Evolutionary conservation across 106 monocot genomes (phyloP), one percentile per base, ranked within the genome.

Genomic region (Xerophyta viscosa): DNA sequence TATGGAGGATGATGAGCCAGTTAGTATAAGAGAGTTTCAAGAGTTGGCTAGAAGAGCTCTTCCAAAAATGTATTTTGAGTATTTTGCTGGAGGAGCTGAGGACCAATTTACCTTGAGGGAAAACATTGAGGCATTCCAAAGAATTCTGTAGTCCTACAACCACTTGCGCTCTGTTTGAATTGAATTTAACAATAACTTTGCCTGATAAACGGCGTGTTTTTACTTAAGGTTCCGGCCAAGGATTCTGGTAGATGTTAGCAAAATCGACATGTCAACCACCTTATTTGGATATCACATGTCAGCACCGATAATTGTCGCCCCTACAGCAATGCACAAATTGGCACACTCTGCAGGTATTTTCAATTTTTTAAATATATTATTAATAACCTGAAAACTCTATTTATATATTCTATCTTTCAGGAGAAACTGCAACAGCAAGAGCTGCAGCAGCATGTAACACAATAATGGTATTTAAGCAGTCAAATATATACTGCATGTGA

Each of bases 51-150:
- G 57, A 54, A 37, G 64, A 54, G 45, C 43, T 28, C 71, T 91
- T 29, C 91, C 81, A n/a, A 91, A 91, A 56, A 86, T 78, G 85
- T 41, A 63, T 52, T 91, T 74, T 61, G 91, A 91, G 55, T 91
- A 27, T 67, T 70, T 69, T 46, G 66, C 59, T 26, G 81, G 85
- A 36, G 91, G 91, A 63, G 91, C 91, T 25, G 91, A 85, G 26
- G 91, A 85, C 66, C 59, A 82, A 48, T 68, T 72, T 43, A 78
- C 91, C 39, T 71, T 91, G 60, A 72, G 46, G 51, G 85, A 86
- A 69, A 91, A 85, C 30, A 69, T 75, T 18, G 31, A 69, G 53
- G 91, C 91, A 41, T 91, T 75, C 46, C 50, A 55, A 64, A 85
- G 85, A 75, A 91, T 91, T 25, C 28, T 65, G 91, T 85, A 82